Conservation (phyloP, 1,139 yeast species). For the Meyerozyma smithsonii region DNA sequence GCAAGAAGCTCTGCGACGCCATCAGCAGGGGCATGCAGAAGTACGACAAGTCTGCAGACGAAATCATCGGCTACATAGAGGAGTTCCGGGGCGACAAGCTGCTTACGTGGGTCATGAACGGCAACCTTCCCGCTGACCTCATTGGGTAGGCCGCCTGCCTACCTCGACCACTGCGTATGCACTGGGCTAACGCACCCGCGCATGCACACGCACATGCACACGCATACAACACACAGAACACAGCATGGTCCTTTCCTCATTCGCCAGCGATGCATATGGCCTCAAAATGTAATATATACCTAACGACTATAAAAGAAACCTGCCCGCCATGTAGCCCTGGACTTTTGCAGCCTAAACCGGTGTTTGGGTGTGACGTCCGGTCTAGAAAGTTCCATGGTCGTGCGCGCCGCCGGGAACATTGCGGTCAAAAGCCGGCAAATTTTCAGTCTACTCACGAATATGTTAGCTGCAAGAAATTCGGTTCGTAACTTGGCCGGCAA, state of each 20-base stretch:
- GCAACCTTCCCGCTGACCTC: conserved; percentile 40
- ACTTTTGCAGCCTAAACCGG: neutral
- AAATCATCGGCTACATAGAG: conserved; percentile 39
- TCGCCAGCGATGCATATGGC: too few species aligned
- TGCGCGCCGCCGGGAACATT: neutral
- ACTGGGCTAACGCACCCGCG: neutral
- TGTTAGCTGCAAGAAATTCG: conserved; percentile 46
- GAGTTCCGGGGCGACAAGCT: conserved; percentile 41
- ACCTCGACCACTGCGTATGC: neutral
- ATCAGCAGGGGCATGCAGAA: conserved; percentile 39
- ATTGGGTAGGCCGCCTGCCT: conserved; percentile 2
- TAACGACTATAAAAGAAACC: neutral
- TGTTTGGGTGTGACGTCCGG: neutral
- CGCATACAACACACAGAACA: too few species aligned
- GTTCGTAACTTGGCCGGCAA: conserved; percentile 35
- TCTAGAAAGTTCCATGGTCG: conserved; percentile 3
- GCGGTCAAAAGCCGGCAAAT: conserved; percentile 14
- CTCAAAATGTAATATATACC: neutral
- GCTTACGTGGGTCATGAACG: conserved; percentile 49
- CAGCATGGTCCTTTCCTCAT: too few species aligned
- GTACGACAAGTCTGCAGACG: conserved; percentile 41
- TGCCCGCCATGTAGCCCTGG: too few species aligned
- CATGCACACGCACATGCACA: neutral
- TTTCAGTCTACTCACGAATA: conserved; percentile 14
- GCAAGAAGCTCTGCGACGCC: conserved; percentile 44